Base-by-base conservation (phyloP, 2,329 filamentous ascomycete genomes). In the Colletotrichum eremochloae region DNA sequence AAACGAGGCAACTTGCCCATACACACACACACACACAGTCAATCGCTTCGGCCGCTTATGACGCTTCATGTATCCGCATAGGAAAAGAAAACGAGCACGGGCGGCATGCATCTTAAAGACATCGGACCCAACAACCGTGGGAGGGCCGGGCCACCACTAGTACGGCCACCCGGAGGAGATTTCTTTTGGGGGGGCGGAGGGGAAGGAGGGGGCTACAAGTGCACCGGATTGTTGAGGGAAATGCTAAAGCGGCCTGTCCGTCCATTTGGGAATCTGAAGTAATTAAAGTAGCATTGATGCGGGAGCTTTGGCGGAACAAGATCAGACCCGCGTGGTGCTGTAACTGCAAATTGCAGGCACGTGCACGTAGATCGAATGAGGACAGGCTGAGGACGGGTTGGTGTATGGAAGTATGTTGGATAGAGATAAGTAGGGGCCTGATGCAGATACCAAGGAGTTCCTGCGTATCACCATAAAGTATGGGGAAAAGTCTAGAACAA, bases 1-100 rank as follows among this genome's bases (percentile, higher is more conserved):
- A 72, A 68, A 68, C 69, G 63, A 42, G 61, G 53, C 57, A 46
- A 48, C 38, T 42, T 68, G 38, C 62, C n/a, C 29, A 36, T 40
- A 20, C 33, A 52, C 46, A 52, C 65, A n/a, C 56, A 48, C 8
- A 46, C 20, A 46, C 3, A 12, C 20, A 48, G 46, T 24, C 20
- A 56, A 36, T 55, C 58, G 65, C 29, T 68, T 58, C 65, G 58
- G 60, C 69, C 42, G 52, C 31, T 46, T 56, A 9, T 52, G 46
- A 53, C 40, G 55, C 65, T 42, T 44, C 38, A 31, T 31, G 55
- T 61, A 60, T 56, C 56, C 62, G 57, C 60, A n/a, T 15, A 29
- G 20, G 33, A 57, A 33, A 36, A 29, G 62, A 36, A 42, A 15
- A 15, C 55, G 56, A 50, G 48, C 68, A 67, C 60, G 53, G 53